These are phyloP conservation scores for Trichothecium sympodiale DNA, from an alignment of 2,329 filamentous ascomycete species.

Conservation along the genomic window DNA sequence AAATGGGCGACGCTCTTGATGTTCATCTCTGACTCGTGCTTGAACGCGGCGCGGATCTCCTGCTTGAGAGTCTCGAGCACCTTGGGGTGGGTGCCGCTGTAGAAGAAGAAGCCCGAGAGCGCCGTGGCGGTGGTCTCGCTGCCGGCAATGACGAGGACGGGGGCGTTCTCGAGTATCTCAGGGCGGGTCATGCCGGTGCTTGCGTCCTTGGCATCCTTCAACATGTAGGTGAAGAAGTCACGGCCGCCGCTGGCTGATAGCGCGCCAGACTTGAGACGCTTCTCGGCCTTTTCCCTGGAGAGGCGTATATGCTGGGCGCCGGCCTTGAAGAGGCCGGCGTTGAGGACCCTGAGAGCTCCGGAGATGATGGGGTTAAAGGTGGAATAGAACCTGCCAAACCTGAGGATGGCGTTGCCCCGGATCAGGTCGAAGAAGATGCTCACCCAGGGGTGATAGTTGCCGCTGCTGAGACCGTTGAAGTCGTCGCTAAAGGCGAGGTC, in stretches of 20 bases:
- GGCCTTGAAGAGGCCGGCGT: neutral
- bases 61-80: neutral
- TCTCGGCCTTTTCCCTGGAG: slow-evolving; percentile 5
- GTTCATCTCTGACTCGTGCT: slow-evolving; percentile 16
- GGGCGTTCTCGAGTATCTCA: slow-evolving; percentile 1
- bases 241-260: neutral
- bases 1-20: slow-evolving; percentile 19
- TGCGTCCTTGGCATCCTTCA: neutral
- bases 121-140: slow-evolving; percentile 34
- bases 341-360: slow-evolving; percentile 4
- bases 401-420: slow-evolving; percentile 11
- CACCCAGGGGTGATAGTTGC: slow-evolving; percentile 9
- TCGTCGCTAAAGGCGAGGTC: slow-evolving; percentile 10
- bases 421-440: slow-evolving; percentile 13
- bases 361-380: too few species aligned
- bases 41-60: slow-evolving; percentile 2
- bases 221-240: neutral
- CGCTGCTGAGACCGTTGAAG: slow-evolving; percentile 7
- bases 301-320: slow-evolving; percentile 6
- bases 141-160: slow-evolving; percentile 18
- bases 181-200: neutral
- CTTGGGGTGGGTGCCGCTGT: neutral
- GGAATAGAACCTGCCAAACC: slow-evolving; percentile 1
- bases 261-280: neutral
- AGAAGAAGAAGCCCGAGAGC: slow-evolving; percentile 18